A percentile compares a stretch with the other conserved stretches of the same genome.
phyloP scores from a whole-genome alignment of 225 moss, liverwort and hornwort genomes.

The Antitrichia curtipendula region DNA sequence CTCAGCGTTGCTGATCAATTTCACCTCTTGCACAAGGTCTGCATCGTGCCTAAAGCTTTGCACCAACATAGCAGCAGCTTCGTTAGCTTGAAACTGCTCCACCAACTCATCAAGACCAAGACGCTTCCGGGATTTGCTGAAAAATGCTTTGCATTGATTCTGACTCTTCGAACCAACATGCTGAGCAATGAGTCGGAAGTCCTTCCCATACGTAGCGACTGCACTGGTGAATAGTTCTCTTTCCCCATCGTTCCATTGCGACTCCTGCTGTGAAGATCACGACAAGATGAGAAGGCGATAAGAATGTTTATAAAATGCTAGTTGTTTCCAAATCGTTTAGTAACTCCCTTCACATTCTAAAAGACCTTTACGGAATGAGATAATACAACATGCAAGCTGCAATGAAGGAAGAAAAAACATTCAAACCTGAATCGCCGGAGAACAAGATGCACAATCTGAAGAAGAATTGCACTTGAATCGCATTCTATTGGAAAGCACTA shows the following conservation, averaged over 20 bases:
- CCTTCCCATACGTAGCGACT: slow-evolving; percentile 58
- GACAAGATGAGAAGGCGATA: not conserved
- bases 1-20: slow-evolving; percentile 8
- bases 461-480: not conserved
- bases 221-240: slow-evolving; percentile 71
- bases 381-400: not conserved
- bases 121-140: slow-evolving; percentile 48
- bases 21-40: slow-evolving; percentile 17
- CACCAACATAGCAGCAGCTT: slow-evolving; percentile 37
- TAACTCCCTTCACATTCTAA: not conserved
- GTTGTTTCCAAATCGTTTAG: not conserved
- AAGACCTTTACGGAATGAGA: not conserved
- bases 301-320: not conserved
- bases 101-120: slow-evolving; percentile 50
- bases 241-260: slow-evolving; percentile 72
- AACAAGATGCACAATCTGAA: not conserved
- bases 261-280: slow-evolving; percentile 23
- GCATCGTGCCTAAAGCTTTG: slow-evolving; percentile 30
- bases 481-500: not conserved
- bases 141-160: slow-evolving; percentile 42
- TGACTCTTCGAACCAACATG: slow-evolving; percentile 61
- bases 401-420: not conserved
- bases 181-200: slow-evolving; percentile 66
- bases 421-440: not conserved
- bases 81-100: slow-evolving; percentile 47